A percentile compares a stretch with the other conserved stretches of the same genome.
Conservation (phyloP, 495 filamentous ascomycete genomes). For the Annulohypoxylon bovei region DNA sequence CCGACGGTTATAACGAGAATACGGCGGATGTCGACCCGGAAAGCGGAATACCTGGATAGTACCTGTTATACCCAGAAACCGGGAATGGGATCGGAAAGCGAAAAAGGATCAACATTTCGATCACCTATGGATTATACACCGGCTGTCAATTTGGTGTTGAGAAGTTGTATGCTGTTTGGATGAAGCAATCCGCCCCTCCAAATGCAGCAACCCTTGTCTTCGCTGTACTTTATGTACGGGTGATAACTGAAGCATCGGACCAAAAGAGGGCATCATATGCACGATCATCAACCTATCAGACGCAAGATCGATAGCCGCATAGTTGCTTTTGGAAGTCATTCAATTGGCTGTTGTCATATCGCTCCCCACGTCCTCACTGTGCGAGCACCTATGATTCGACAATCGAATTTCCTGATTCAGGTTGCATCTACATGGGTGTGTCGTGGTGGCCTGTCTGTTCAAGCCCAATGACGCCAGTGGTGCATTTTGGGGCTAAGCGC, state of each 20-base stretch:
- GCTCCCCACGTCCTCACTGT: constrained; percentile 38
- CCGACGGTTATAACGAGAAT: constrained; percentile 11
- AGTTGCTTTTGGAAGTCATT: constrained; percentile 35
- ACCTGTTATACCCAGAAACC: constrained; percentile 22
- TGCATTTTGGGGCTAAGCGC: constrained; percentile 28
- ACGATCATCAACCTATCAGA: constrained; percentile 46
- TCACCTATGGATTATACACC: constrained; percentile 14
- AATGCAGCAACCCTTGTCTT: constrained; percentile 27
- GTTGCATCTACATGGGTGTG: constrained; percentile 39
- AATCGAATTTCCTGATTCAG: constrained; percentile 31
- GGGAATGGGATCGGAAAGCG: constrained; percentile 22
- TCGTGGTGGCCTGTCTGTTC: constrained; percentile 24
- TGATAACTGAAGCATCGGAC: constrained; percentile 26
- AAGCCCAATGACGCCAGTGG: constrained; percentile 41
- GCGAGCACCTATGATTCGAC: constrained; percentile 30
- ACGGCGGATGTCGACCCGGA: constrained; percentile 20
- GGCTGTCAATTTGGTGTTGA: constrained; percentile 18
- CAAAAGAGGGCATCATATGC: constrained; percentile 45
- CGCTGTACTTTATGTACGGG: constrained; percentile 20
- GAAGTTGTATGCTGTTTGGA: neutral
- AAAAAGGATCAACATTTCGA: constrained; percentile 23
- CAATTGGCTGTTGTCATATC: constrained; percentile 44
- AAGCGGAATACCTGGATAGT: constrained; percentile 24
- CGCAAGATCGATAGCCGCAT: constrained; percentile 45
- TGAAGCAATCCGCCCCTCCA: constrained; percentile 10